These are phyloP conservation scores for Taiozyma onychis DNA, from an alignment of 1,139 yeast species.

Conservation along the genomic window DNA sequence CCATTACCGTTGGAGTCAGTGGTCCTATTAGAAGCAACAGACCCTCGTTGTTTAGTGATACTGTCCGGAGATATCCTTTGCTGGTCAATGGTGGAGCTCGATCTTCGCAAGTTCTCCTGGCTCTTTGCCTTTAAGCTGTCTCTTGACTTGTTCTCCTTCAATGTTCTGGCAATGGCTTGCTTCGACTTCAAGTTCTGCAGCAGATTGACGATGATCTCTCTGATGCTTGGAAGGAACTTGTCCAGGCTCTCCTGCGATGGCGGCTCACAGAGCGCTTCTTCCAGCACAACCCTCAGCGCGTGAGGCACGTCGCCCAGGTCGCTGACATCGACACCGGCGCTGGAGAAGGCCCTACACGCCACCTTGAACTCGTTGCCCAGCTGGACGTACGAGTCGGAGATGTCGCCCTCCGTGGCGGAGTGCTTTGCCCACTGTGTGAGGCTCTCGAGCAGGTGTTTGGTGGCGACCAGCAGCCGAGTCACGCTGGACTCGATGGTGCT, in stretches of 20 bases:
- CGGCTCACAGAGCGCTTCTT: conserved; percentile 79
- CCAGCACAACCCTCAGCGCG: conserved; percentile 67
- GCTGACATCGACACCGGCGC: conserved; percentile 61
- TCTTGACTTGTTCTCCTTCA: conserved; percentile 26
- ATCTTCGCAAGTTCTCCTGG: conserved; percentile 1
- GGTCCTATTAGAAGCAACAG: conserved; percentile 9
- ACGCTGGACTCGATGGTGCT: conserved; percentile 79
- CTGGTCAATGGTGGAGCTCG: neutral
- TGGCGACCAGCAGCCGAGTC: conserved; percentile 76
- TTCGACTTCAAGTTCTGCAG: conserved; percentile 77
- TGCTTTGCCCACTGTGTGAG: conserved; percentile 89
- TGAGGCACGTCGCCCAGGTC: conserved; percentile 79
- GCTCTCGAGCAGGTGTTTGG: conserved; percentile 79
- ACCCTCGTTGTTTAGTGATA: conserved; percentile 10
- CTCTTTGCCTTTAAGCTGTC: conserved; percentile 19
- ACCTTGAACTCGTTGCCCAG: conserved; percentile 92
- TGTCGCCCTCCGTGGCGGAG: conserved; percentile 73
- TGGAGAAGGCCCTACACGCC: conserved; percentile 68
- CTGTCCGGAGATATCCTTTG: neutral
- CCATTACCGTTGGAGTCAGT: conserved; percentile 2
- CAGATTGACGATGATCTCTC: conserved; percentile 80
- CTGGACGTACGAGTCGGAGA: conserved; percentile 86
- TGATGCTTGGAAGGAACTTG: conserved; percentile 72
- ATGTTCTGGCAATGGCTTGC: conserved; percentile 48
- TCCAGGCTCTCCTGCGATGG: conserved; percentile 85